Conservation (phyloP, 1,284 basidiomycete species). For the Tilletia setariae region DNA sequence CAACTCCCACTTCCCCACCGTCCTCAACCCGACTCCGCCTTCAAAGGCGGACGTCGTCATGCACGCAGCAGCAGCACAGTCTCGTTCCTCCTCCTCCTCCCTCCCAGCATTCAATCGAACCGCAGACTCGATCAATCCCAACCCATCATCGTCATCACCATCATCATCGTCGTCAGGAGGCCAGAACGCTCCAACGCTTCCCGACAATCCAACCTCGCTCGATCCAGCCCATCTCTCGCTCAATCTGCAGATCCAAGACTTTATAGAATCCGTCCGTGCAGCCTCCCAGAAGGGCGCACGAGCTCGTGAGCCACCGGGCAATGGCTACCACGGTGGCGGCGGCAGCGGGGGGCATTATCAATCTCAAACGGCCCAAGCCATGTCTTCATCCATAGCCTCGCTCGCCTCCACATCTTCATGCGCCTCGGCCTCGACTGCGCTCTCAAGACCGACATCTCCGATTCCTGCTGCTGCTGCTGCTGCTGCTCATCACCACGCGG, state of each 20-base stretch:
- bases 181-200: constrained; percentile 21
- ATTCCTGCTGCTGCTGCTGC: neutral
- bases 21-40: constrained; percentile 29
- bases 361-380: neutral
- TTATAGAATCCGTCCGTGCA: constrained; percentile 75
- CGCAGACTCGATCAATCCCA: neutral
- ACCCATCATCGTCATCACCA: neutral
- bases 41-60: constrained; percentile 6
- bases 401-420: constrained; percentile 10
- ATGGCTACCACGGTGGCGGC: too few relatives aligned
- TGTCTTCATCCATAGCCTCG: neutral
- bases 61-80: neutral
- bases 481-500: neutral
- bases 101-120: neutral
- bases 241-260: constrained; percentile 76
- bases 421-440: constrained; percentile 18
- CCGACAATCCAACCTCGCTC: constrained; percentile 53
- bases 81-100: neutral
- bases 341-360: too few relatives aligned
- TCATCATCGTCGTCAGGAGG: neutral
- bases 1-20: constrained; percentile 57
- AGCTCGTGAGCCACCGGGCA: neutral
- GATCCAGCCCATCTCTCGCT: constrained; percentile 71
- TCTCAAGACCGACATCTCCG: constrained; percentile 38
- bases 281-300: constrained; percentile 19